A percentile compares a stretch with the other conserved stretches of the same genome.
Evolutionary conservation across 2,329 filamentous ascomycete genomes (phyloP).

Genomic region (Fusarium vanettenii): DNA sequence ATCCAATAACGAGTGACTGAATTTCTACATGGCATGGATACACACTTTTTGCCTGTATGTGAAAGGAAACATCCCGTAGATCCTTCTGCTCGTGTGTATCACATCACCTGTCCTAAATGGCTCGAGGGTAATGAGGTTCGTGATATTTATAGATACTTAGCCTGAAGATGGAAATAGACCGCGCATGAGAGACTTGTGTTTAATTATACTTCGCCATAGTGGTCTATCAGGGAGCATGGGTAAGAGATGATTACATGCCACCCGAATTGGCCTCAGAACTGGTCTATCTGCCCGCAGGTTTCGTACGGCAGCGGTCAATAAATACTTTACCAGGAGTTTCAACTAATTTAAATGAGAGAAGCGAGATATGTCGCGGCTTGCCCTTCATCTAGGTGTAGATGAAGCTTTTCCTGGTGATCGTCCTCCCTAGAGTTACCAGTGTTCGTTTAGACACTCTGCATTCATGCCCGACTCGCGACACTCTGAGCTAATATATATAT

Average conservation of each 20-base stretch:
- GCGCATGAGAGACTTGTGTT: neutral
- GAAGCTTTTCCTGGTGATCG: neutral
- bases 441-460: neutral
- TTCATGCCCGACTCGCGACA: neutral
- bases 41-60: neutral
- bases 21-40: too few species aligned
- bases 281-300: neutral
- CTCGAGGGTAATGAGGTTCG: neutral
- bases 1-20: neutral
- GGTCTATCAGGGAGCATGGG: neutral
- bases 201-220: fast-evolving
- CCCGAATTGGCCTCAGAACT: neutral
- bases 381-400: neutral
- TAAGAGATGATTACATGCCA: neutral
- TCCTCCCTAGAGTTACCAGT: neutral
- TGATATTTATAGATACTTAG: neutral
- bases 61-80: neutral
- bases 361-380: neutral
- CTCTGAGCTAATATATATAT: neutral
- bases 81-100: neutral
- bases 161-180: neutral
- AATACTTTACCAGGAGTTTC: neutral
- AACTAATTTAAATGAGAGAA: neutral
- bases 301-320: neutral
- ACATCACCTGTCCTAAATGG: neutral